Conservation (phyloP, 2,329 filamentous ascomycete genomes). For the Huntiella omanensis region DNA sequence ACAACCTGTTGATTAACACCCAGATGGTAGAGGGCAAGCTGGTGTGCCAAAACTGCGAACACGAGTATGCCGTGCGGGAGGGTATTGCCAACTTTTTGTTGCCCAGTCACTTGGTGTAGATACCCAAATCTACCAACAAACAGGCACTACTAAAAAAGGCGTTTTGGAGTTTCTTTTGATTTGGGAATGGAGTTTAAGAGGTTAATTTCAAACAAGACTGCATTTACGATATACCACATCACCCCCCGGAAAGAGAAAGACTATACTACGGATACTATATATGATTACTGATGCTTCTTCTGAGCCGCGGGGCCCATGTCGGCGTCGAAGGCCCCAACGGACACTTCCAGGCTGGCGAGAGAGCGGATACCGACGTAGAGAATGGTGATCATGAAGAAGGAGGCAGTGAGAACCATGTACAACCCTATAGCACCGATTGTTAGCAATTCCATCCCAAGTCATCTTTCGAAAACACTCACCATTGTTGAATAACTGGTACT, state of each 20-base stretch:
- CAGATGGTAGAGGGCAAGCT: conserved; percentile 76
- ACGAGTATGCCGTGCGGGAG: conserved; percentile 88
- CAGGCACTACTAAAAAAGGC: too few relatives aligned
- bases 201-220: background rate
- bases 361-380: conserved; percentile 61
- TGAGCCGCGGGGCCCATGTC: conserved; percentile 79
- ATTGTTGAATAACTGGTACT: conserved; percentile 85
- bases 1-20: conserved; percentile 71
- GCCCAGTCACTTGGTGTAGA: conserved; percentile 68
- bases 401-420: conserved; percentile 66
- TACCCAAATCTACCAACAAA: background rate
- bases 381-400: conserved; percentile 55
- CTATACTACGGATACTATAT: background rate
- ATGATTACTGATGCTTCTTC: conserved; percentile 40
- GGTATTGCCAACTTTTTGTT: conserved; percentile 93
- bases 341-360: conserved; percentile 64
- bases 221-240: too few relatives aligned
- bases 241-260: too few relatives aligned
- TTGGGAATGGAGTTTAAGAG: background rate
- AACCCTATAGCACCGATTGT: conserved; percentile 37
- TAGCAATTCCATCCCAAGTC: background rate
- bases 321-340: conserved; percentile 91
- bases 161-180: too few relatives aligned
- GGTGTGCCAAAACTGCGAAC: conserved; percentile 76
- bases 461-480: conserved; percentile 31